These are phyloP conservation scores for Boletus rubroflammeus DNA, from an alignment of 768 basidiomycete species.

Conservation along the genomic window DNA sequence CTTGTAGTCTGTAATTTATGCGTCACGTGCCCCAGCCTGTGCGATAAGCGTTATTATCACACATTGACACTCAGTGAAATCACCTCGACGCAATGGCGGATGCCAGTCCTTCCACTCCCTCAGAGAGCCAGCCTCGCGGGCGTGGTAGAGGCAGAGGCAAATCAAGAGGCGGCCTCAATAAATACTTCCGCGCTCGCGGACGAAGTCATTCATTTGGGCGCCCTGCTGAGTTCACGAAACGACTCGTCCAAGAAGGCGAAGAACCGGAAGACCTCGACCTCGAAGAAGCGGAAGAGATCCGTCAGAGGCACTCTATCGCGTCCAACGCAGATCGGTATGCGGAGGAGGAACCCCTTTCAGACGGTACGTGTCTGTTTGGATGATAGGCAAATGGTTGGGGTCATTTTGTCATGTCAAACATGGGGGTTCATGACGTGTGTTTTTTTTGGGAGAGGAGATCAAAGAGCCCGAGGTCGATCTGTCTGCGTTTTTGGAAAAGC, in stretches of 20 bases:
- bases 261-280: constrained; percentile 31
- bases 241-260: constrained; percentile 62
- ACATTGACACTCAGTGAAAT: neutral
- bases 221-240: constrained; percentile 61
- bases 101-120: constrained; percentile 1
- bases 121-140: constrained; percentile 18
- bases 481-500: constrained; percentile 60
- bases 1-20: too few species aligned
- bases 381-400: neutral
- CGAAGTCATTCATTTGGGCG: constrained; percentile 57
- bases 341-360: constrained; percentile 67
- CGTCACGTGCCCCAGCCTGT: too few species aligned
- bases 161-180: constrained; percentile 67
- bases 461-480: constrained; percentile 73
- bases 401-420: neutral
- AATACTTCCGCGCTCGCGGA: constrained; percentile 70
- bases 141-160: constrained; percentile 51
- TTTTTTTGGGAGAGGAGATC: constrained; percentile 53
- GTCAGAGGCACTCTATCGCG: constrained; percentile 54
- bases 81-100: constrained; percentile 10
- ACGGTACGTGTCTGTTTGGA: constrained; percentile 42
- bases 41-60: neutral
- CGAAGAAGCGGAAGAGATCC: constrained; percentile 48
- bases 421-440: neutral
- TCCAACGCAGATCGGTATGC: constrained; percentile 73